Evolutionary conservation across 2,329 filamentous ascomycete species (phyloP).

Genomic region (Aureobasidium sp.): DNA sequence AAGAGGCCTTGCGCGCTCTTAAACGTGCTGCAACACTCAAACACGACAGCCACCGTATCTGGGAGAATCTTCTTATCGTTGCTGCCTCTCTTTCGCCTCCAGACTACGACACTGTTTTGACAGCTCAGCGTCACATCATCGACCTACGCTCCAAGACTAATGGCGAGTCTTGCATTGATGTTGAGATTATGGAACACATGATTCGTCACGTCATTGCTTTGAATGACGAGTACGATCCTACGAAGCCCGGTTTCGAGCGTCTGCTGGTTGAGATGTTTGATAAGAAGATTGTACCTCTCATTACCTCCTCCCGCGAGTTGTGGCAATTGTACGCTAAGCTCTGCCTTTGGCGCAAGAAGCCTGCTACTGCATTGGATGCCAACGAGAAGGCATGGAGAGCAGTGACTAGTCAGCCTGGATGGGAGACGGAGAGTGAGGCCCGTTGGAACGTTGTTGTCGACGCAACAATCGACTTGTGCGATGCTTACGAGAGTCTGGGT

Average conservation of each 20-base stretch:
- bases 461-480: constrained; percentile 73
- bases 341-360: constrained; percentile 65
- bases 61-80: constrained; percentile 91
- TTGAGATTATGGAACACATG: constrained; percentile 62
- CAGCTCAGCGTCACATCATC: constrained; percentile 67
- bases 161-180: constrained; percentile 72
- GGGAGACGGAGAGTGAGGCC: constrained; percentile 50
- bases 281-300: constrained; percentile 67
- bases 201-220: constrained; percentile 61
- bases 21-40: constrained; percentile 80
- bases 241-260: constrained; percentile 45
- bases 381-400: constrained; percentile 87
- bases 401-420: constrained; percentile 49
- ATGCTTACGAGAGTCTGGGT: constrained; percentile 70
- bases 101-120: constrained; percentile 65
- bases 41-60: constrained; percentile 83
- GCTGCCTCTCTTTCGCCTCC: constrained; percentile 70
- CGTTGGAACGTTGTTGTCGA: constrained; percentile 67
- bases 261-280: constrained; percentile 69
- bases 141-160: constrained; percentile 59
- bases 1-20: constrained; percentile 74
- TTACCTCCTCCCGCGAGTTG: constrained; percentile 68
- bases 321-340: constrained; percentile 70
- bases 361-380: constrained; percentile 66
- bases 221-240: constrained; percentile 37